A percentile compares a stretch with the other conserved stretches of the same genome.
Evolutionary conservation across 768 basidiomycete species (phyloP).

Genomic region (Lactarius indigo): DNA sequence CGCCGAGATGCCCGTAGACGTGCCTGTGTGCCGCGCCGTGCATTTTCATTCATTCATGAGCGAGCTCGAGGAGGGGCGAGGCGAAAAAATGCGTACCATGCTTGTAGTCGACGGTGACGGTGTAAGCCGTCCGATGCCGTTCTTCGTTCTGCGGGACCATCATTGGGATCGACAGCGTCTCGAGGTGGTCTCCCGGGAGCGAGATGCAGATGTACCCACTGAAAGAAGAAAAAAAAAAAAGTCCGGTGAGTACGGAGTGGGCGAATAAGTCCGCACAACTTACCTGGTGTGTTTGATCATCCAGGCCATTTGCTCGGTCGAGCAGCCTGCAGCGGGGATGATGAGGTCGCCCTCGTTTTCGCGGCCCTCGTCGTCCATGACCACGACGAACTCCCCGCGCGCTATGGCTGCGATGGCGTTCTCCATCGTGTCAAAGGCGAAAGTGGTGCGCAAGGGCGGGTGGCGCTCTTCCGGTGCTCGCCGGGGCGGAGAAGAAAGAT

Average conservation of each 20-base stretch:
- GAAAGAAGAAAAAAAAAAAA: neutral
- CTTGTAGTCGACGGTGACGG: slow-evolving; percentile 91
- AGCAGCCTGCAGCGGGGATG: slow-evolving; percentile 77
- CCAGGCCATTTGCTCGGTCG: slow-evolving; percentile 99
- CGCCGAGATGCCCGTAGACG: slow-evolving; percentile 95
- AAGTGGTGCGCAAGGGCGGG: slow-evolving; percentile 34
- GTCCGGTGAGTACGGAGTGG: slow-evolving; percentile 17
- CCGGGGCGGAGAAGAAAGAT: slow-evolving; percentile 27
- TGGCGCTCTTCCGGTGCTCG: slow-evolving; percentile 28
- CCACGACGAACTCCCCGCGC: slow-evolving; percentile 87
- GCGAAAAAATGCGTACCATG: slow-evolving; percentile 54
- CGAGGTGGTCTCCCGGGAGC: slow-evolving; percentile 70
- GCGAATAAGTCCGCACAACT: slow-evolving; percentile 40
- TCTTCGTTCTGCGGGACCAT: slow-evolving; percentile 94
- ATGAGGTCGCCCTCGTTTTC: slow-evolving; percentile 99
- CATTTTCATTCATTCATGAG: too few relatives aligned
- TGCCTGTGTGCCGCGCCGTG: slow-evolving; percentile 46
- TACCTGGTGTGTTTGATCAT: slow-evolving; percentile 96
- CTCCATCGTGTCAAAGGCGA: slow-evolving; percentile 77
- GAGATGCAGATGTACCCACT: slow-evolving; percentile 95
- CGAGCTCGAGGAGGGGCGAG: too few relatives aligned
- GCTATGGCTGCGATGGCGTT: slow-evolving; percentile 74
- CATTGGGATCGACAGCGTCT: slow-evolving; percentile 81
- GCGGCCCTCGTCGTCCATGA: slow-evolving; percentile 93
- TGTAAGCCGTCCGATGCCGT: slow-evolving; percentile 90